Base-by-base conservation (phyloP, 1,284 basidiomycete species). In the Sanghuangporus weigelae region DNA sequence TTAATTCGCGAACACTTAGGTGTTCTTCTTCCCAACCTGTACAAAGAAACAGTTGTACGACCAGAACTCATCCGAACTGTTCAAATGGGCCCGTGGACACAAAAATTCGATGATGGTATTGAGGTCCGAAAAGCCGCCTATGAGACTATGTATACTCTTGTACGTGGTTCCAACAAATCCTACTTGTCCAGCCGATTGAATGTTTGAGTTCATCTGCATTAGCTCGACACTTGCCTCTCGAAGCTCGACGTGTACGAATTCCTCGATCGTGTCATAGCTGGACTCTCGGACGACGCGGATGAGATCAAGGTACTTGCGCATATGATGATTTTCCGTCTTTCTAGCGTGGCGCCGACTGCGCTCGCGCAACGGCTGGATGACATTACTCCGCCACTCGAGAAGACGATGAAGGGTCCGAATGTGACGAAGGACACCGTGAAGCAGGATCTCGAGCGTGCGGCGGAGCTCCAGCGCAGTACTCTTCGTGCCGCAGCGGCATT, bases 51-150 rank as follows among this genome's bases (percentile, higher is more conserved):
- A 0, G 75, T 83, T 39, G 77, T 95, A 70, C 92, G 94, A 69
- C 82, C 85, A 14, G 87, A 91, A 42, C 85, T 98, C 61, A 90
- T 98, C 70, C 86, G 93, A 38, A 93, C 91, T 6, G 95, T 99
- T 7, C 89, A 93, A 72, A 98, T 99, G 97, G 97, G 97, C 14
- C 97, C 97, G 0, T 99, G 95, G 90, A 95, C 92, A 60, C 94
- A 96, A 75, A 93, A 91, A 72, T 92, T 95, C 40, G 95, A 97
- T 70, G 94, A 96, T 69, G 95, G 95, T 58, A 80, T 97, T 10
- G 95, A 97, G 68, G 85, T 93, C n/a, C 87, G 93, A 61, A 95
- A 96, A 81, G 96, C 93, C 0, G 96, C 96, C 1, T 98, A 93
- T 76, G 96, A 99, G 76, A 96, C 96, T 4, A 93, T 99, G 82